These are phyloP conservation scores for Venturia nashicola DNA, from an alignment of 2,329 filamentous ascomycete genomes.

Conservation along the genomic window DNA sequence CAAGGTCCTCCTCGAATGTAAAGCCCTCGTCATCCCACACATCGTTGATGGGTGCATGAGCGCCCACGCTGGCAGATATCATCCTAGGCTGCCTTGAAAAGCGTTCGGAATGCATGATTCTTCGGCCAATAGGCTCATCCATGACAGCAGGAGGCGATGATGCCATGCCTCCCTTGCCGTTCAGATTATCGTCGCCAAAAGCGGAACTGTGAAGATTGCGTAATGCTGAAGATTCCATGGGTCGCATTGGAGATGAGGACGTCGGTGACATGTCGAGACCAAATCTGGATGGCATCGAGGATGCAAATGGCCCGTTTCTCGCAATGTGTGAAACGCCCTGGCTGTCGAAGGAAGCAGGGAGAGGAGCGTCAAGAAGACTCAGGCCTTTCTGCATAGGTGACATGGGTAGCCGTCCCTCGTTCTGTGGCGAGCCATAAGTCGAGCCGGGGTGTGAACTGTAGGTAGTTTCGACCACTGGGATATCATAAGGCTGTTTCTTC, in stretches of 20 bases:
- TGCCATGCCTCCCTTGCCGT: conserved; percentile 14
- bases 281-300: conserved; percentile 86
- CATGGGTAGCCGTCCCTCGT: conserved; percentile 59
- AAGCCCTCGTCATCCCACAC: conserved; percentile 52
- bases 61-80: conserved; percentile 48
- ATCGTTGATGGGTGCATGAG: conserved; percentile 33
- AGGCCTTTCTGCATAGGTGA: conserved; percentile 64
- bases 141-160: conserved; percentile 22
- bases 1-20: conserved; percentile 77
- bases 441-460: conserved; percentile 46
- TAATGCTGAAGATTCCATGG: conserved; percentile 51
- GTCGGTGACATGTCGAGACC: conserved; percentile 75
- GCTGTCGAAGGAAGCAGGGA: conserved; percentile 91
- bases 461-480: conserved; percentile 44
- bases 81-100: conserved; percentile 38
- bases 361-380: conserved; percentile 85
- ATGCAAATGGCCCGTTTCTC: conserved; percentile 78
- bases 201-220: conserved; percentile 52
- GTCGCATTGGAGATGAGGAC: conserved; percentile 48
- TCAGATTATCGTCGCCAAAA: conserved; percentile 57
- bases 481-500: conserved; percentile 30
- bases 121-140: conserved; percentile 48
- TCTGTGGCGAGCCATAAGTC: conserved; percentile 73
- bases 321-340: conserved; percentile 90
- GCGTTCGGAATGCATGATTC: conserved; percentile 54